Base-by-base conservation (phyloP, 2,329 filamentous ascomycete genomes). In the Colletotrichum coccodes region DNA sequence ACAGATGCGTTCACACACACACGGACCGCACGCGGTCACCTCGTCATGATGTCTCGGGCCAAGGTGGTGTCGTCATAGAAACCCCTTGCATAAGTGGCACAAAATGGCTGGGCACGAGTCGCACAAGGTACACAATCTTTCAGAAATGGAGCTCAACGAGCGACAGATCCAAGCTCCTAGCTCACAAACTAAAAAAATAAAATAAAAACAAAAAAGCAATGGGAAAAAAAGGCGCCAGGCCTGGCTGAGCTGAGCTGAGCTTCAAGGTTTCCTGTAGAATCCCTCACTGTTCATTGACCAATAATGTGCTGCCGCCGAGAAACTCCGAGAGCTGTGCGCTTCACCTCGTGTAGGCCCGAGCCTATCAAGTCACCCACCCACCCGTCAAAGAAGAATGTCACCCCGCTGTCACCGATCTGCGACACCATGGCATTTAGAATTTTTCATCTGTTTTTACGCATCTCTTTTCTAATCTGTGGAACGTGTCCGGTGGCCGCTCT, bases 61-160 rank as follows among this genome's bases (percentile, higher is more conserved):
- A n/a, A 26, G 60, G 34, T 72, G 50, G 68, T 72, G 70, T 71
- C 70, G 70, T 72, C 70, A 72, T 72, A 62, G 70, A 61, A 46
- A 40, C 60, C 70, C 70, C 70, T 70, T 71, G 70, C 64, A 71
- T 71, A 62, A 69, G 70, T 71, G 70, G 70, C 68, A 59, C 42
- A 47, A 36, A 32, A 26, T 71, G 49, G 28, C 23, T 38, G 61
- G 38, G 9, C 6, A 1, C 14, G 3, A 11, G 60, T 54, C 11
- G 40, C 40, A 34, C 53, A n/a, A 12, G 53, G n/a, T n/a, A n/a
- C 59, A 28, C 44, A 9, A 64, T 50, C 32, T 36, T 16, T 14
- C 14, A 36, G 8, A 30, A 53, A 64, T 26, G 47, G 64, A 49
- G 32, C 46, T 46, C 8, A 14, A 9, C 28, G 53, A 42, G 52